Evolutionary conservation across 306 rosid species (phyloP).

Genomic region (Glycine tomentella): DNA sequence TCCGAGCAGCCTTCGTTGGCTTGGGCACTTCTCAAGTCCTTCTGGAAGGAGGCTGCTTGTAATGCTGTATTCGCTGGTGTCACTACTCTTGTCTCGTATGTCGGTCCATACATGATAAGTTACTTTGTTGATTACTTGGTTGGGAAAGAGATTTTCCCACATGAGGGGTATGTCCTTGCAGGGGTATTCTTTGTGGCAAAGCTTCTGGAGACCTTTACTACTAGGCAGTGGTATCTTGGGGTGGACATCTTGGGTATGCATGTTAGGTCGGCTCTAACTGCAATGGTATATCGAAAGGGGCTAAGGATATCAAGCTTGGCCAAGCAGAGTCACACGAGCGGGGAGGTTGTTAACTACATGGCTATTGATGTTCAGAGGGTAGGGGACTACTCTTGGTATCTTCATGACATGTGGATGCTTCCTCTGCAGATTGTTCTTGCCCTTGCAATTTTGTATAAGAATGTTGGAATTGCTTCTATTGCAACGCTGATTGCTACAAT

Average conservation of each 20-base stretch:
- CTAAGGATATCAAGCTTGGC: constrained; percentile 91
- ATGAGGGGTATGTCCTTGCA: constrained; percentile 92
- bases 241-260: constrained; percentile 99
- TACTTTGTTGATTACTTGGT: constrained; percentile 95
- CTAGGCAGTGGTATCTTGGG: constrained; percentile 97
- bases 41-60: constrained; percentile 96
- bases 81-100: constrained; percentile 92
- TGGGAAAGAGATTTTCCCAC: constrained; percentile 78
- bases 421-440: constrained; percentile 95
- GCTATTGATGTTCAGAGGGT: constrained; percentile 98
- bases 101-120: constrained; percentile 96
- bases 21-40: constrained; percentile 87
- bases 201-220: constrained; percentile 91
- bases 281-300: constrained; percentile 93
- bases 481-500: constrained; percentile 96
- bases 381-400: constrained; percentile 98
- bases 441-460: constrained; percentile 94
- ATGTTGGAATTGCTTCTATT: constrained; percentile 90
- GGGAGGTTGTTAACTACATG: constrained; percentile 97
- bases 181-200: constrained; percentile 88
- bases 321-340: constrained; percentile 96
- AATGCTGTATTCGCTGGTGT: constrained; percentile 95
- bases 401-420: constrained; percentile 99
- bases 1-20: constrained; percentile 82
- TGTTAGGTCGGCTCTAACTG: constrained; percentile 92